These are phyloP conservation scores for Porphyrellus cyaneotinctus DNA, from an alignment of 768 basidiomycete genomes.

Conservation along the genomic window DNA sequence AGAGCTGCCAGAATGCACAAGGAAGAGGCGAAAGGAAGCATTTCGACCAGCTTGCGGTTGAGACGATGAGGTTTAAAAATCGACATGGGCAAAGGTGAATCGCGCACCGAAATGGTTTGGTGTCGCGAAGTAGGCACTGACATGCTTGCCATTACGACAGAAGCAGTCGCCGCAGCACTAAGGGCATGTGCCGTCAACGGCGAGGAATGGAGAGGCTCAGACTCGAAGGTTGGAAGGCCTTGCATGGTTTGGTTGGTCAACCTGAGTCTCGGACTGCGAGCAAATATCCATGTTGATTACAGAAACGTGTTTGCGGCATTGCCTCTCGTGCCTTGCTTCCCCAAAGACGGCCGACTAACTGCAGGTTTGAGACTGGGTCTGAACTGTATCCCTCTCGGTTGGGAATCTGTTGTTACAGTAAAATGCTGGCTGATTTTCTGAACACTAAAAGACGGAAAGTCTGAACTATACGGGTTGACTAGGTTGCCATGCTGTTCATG, in stretches of 20 bases:
- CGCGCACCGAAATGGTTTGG: slow-evolving; percentile 31
- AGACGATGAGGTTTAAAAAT: slow-evolving; percentile 8
- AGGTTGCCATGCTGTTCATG: neutral
- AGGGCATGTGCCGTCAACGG: slow-evolving; percentile 28
- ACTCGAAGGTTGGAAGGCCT: slow-evolving; percentile 29
- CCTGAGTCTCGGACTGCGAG: slow-evolving; percentile 13
- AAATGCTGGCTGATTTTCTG: neutral
- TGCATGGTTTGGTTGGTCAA: slow-evolving; percentile 29
- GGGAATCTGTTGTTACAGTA: neutral
- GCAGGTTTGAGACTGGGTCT: neutral
- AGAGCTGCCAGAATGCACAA: slow-evolving; percentile 34
- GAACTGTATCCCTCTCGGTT: neutral
- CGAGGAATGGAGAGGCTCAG: slow-evolving; percentile 25
- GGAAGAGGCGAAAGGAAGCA: slow-evolving; percentile 34
- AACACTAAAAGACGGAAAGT: neutral
- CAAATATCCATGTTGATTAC: slow-evolving; percentile 24
- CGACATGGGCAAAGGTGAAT: slow-evolving; percentile 11
- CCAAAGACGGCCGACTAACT: slow-evolving; percentile 5
- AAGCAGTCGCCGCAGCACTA: slow-evolving; percentile 31
- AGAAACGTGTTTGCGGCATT: slow-evolving; percentile 33
- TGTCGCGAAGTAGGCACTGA: slow-evolving; percentile 26
- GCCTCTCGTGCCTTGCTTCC: slow-evolving; percentile 15
- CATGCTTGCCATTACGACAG: slow-evolving; percentile 28
- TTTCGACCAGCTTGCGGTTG: slow-evolving; percentile 34
- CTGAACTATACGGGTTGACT: neutral